phyloP scores from a whole-genome alignment of 2,329 filamentous ascomycete species.

The Cadophora malorum region DNA sequence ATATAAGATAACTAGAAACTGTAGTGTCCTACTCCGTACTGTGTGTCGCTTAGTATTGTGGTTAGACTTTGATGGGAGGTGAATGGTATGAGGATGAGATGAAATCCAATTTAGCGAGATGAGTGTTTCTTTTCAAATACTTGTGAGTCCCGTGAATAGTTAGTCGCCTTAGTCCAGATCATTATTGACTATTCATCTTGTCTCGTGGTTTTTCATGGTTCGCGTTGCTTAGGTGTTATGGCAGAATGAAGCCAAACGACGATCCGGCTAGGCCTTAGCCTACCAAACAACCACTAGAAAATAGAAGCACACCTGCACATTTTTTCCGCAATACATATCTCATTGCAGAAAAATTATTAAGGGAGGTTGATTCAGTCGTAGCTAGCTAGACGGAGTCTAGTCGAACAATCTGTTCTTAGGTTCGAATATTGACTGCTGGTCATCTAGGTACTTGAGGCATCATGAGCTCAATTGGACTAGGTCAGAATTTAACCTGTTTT shows the following conservation, averaged over 20 bases:
- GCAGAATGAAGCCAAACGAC: background rate
- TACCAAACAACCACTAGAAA: background rate
- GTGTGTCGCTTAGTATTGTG: conserved; percentile 1
- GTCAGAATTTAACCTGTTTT: too few species aligned
- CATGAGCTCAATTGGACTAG: too few species aligned
- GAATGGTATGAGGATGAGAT: background rate
- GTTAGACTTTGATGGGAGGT: background rate
- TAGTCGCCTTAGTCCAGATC: background rate
- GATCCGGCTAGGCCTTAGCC: background rate
- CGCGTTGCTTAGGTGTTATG: background rate
- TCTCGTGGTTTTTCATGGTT: background rate
- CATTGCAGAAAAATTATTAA: too few species aligned
- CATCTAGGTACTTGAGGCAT: too few species aligned
- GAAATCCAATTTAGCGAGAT: background rate
- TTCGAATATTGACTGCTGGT: too few species aligned
- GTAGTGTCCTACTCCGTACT: background rate
- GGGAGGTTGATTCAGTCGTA: too few species aligned
- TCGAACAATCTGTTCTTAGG: too few species aligned
- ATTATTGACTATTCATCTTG: background rate
- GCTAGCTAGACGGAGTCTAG: too few species aligned
- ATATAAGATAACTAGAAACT: background rate
- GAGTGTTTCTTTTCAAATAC: background rate
- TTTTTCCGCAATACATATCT: too few species aligned
- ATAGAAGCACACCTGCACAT: background rate
- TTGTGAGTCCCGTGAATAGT: background rate